These are phyloP conservation scores for Fennellomyces sp. DNA, from an alignment of 371 early-diverging fungal species.

Conservation along the genomic window DNA sequence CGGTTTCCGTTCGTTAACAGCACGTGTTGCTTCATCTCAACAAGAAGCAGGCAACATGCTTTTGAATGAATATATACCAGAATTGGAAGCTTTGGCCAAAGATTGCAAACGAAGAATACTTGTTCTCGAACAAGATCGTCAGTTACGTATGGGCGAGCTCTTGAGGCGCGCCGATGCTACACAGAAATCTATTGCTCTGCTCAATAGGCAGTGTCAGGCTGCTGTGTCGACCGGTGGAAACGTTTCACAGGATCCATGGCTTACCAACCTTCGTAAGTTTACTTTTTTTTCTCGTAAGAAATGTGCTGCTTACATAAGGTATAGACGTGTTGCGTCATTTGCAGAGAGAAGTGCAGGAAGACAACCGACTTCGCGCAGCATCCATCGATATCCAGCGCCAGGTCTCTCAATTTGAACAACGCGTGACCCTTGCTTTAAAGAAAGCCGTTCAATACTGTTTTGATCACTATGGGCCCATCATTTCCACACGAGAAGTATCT, in stretches of 20 bases:
- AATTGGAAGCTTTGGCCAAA: conserved; percentile 21
- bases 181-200: conserved; percentile 26
- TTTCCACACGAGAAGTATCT: neutral
- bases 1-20: conserved; percentile 26
- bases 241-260: conserved; percentile 39
- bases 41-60: conserved; percentile 22
- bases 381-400: conserved; percentile 39
- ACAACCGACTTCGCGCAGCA: conserved; percentile 33
- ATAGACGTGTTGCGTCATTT: conserved; percentile 38
- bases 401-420: conserved; percentile 22
- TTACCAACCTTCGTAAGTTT: conserved; percentile 41
- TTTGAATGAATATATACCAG: conserved; percentile 20
- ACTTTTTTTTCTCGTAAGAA: neutral
- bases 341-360: conserved; percentile 46
- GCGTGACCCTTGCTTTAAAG: conserved; percentile 21
- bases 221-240: conserved; percentile 19
- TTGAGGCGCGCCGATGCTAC: conserved; percentile 36
- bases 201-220: conserved; percentile 32
- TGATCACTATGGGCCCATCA: conserved; percentile 7
- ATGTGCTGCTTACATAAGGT: neutral
- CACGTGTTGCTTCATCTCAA: conserved; percentile 30
- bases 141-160: conserved; percentile 31
- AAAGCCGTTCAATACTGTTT: conserved; percentile 29
- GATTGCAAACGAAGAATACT: conserved; percentile 34
- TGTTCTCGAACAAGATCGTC: conserved; percentile 19